These are phyloP conservation scores for Xylaria intraflava DNA, from an alignment of 495 filamentous ascomycete species.

Conservation along the genomic window DNA sequence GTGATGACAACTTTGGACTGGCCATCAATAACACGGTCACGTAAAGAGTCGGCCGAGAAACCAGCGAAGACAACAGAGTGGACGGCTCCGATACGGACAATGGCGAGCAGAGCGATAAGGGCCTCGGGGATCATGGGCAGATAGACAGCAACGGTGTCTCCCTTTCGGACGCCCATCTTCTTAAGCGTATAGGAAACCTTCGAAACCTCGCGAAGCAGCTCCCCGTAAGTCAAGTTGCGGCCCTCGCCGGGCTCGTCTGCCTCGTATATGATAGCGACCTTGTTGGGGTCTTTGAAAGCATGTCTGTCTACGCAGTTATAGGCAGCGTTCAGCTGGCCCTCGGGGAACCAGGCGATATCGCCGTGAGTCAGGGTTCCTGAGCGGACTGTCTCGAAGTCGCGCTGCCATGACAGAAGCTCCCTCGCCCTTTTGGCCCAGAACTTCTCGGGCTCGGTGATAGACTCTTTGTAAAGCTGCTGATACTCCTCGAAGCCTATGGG, in stretches of 20 bases:
- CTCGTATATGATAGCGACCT: conserved; percentile 96
- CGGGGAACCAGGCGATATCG: conserved; percentile 90
- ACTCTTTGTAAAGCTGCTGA: conserved; percentile 89
- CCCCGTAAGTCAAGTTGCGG: conserved; percentile 83
- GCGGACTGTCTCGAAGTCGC: conserved; percentile 86
- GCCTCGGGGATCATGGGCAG: conserved; percentile 99
- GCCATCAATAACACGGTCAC: conserved; percentile 90
- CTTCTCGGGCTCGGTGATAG: conserved; percentile 79
- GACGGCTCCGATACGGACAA: conserved; percentile 85
- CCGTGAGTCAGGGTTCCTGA: conserved; percentile 70
- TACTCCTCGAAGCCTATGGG: conserved; percentile 68
- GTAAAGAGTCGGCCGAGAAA: conserved; percentile 94
- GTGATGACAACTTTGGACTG: conserved; percentile 90
- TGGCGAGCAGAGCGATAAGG: conserved; percentile 83
- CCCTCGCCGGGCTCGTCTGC: conserved; percentile 87
- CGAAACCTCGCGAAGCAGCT: conserved; percentile 90
- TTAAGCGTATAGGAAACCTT: conserved; percentile 78
- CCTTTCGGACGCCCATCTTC: conserved; percentile 94
- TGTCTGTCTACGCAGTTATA: conserved; percentile 98
- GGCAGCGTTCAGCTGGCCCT: conserved; percentile 87
- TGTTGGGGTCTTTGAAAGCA: conserved; percentile 84
- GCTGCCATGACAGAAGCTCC: conserved; percentile 84
- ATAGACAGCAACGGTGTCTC: conserved; percentile 95
- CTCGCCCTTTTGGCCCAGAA: conserved; percentile 87
- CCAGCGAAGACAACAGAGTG: conserved; percentile 99